Base-by-base conservation (phyloP, 2,329 filamentous ascomycete species). In the Nemania bipapillata region DNA sequence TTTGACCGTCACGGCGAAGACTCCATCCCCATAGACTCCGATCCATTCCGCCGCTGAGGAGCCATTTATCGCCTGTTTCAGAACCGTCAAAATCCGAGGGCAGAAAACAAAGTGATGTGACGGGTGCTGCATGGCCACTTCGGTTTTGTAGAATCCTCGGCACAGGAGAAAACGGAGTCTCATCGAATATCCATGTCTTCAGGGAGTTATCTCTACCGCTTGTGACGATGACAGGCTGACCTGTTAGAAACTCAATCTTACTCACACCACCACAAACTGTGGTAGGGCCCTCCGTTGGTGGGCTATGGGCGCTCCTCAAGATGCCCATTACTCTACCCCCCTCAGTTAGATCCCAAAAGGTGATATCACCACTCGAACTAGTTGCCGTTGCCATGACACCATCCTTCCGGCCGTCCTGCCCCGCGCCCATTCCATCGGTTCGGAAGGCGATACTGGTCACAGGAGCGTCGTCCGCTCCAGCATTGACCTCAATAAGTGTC, bases 1-100 rank as follows among this genome's bases (percentile, higher is more conserved):
- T 97, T 81, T 99, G 96, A 1, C 94, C 94, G 78, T 99, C 96
- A 60, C 93, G 92, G 50, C 96, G 91, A 79, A 99, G 83, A 85
- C 94, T 98, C 89, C 96, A 97, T 1, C 92, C 95, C 95, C 96
- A 98, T 2, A 99, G 84, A 80, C 94, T 97, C 72, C 94, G 89
- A 77, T 99, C 96, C 75, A 90, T 88, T 67, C 94, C 94, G 73
- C 92, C 93, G 76, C 94, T 97, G 63, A 99, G 84, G 6, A 98
- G 84, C 95, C 95, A 98, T 81, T 98, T 98, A 65, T 95, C 96
- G 53, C 90, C 90, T 50, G 90, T 90, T 74, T 97, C 95, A 6
- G 93, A 89, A 17, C 94, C 95, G 75, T 98, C 95, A 47, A 96
- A 95, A 73, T 94, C 91, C 0, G 93, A 89, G 0, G 95, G 95